Conservation (phyloP, 2,329 filamentous ascomycete genomes). For the Curvularia sp. region DNA sequence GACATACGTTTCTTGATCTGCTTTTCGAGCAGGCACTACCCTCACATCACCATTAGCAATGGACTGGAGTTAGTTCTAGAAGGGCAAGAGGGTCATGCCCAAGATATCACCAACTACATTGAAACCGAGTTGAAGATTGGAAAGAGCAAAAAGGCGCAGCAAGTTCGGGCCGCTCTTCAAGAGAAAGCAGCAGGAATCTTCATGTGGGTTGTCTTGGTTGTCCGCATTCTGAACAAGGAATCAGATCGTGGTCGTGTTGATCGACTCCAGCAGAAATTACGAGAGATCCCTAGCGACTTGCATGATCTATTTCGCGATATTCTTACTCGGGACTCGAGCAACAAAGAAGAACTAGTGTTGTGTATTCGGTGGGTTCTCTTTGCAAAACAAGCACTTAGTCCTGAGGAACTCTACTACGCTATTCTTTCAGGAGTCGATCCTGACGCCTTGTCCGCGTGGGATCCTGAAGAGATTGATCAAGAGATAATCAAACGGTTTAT, state of each 20-base stretch:
- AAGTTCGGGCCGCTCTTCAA: conserved; percentile 43
- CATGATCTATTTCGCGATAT: conserved; percentile 8
- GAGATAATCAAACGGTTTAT: conserved; percentile 28
- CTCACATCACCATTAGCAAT: conserved; percentile 48
- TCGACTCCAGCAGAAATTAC: neutral
- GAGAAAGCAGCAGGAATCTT: conserved; percentile 55
- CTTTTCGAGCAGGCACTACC: conserved; percentile 53
- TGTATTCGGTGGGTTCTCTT: conserved; percentile 35
- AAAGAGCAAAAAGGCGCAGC: conserved; percentile 20
- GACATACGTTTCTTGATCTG: conserved; percentile 31
- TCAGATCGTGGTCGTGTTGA: conserved; percentile 43
- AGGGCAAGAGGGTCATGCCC: conserved; percentile 43
- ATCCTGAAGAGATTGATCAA: conserved; percentile 22
- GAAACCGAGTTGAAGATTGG: conserved; percentile 33
- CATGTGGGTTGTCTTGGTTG: conserved; percentile 43
- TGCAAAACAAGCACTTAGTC: conserved; percentile 20
- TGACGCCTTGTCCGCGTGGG: conserved; percentile 17
- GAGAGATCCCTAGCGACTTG: neutral
- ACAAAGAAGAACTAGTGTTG: conserved; percentile 18
- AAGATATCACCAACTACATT: conserved; percentile 48
- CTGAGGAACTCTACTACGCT: conserved; percentile 27
- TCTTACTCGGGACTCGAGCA: conserved; percentile 51
- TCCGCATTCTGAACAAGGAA: conserved; percentile 56
- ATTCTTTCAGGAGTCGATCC: conserved; percentile 22
- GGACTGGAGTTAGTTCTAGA: conserved; percentile 48